Percentiles rank a stretch among this genome's conserved stretches.
Conservation (phyloP, 306 rosid species). For the Corylus heterophylla region DNA sequence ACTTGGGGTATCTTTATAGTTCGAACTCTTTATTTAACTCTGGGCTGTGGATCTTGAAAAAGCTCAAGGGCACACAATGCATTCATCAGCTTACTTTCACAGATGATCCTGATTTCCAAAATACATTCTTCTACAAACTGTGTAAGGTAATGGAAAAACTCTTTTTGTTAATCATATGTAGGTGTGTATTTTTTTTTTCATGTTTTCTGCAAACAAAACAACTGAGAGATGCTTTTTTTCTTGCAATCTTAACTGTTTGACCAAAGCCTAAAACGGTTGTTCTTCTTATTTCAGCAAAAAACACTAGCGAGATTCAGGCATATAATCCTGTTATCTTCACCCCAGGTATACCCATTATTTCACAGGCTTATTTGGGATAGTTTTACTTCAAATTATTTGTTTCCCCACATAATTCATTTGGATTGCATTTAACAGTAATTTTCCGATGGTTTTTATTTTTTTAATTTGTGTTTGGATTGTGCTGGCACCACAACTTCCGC, state of each 20-base stretch:
- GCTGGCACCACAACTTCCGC: not conserved
- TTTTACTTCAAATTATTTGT: not conserved
- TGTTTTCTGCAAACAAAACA: not conserved
- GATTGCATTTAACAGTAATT: not conserved
- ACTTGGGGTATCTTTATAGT: conserved; percentile 94
- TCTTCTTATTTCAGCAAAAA: conserved; percentile 62
- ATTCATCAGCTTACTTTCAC: conserved; percentile 94
- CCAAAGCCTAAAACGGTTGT: not conserved
- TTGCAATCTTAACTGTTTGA: not conserved
- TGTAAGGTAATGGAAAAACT: conserved; percentile 61
- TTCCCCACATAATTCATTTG: too few relatives aligned
- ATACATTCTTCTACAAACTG: conserved; percentile 79
- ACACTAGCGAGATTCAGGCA: conserved; percentile 81
- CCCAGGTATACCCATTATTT: conserved; percentile 64
- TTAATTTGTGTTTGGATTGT: not conserved
- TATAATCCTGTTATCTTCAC: conserved; percentile 82
- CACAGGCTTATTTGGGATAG: not conserved
- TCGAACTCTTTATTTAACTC: conserved; percentile 93
- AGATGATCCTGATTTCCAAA: conserved; percentile 84
- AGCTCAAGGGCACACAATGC: conserved; percentile 80
- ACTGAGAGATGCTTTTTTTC: not conserved
- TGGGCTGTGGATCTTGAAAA: conserved; percentile 94
- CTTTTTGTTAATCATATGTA: not conserved
- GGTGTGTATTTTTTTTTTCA: not conserved
- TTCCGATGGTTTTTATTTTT: not conserved